Conservation (phyloP, 106 monocot species). For the Dioscorea dumetorum region DNA sequence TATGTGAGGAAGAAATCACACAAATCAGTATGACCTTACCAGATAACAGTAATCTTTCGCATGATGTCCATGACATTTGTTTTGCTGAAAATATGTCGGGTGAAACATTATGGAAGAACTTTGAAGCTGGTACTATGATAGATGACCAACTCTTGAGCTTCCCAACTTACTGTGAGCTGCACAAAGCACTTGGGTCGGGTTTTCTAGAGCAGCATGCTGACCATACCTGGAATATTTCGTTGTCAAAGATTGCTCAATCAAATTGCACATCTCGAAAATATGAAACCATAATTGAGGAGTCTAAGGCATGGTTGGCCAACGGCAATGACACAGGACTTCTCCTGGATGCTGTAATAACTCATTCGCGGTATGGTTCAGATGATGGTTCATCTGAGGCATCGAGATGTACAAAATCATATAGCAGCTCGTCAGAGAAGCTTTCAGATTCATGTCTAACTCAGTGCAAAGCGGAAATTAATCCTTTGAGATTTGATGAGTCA, state of each 20-base stretch:
- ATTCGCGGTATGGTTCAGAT: slow-evolving; percentile 19
- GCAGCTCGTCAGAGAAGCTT: slow-evolving; percentile 25
- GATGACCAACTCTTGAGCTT: slow-evolving; percentile 7
- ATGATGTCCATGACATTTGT: slow-evolving; percentile 1
- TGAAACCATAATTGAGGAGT: slow-evolving; percentile 12
- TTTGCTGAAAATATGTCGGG: neutral
- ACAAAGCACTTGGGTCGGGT: slow-evolving; percentile 21
- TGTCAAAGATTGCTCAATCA: slow-evolving; percentile 7
- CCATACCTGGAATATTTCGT: neutral
- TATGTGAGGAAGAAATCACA: no score
- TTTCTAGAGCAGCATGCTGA: slow-evolving; percentile 13
- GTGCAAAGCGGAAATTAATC: slow-evolving; percentile 21
- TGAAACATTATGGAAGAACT: slow-evolving; percentile 5
- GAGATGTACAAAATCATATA: slow-evolving; percentile 8
- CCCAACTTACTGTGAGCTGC: slow-evolving; percentile 18
- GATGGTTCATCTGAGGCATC: slow-evolving; percentile 16
- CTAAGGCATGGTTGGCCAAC: slow-evolving; percentile 2
- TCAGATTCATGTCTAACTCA: slow-evolving; percentile 26
- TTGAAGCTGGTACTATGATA: neutral
- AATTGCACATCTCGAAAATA: slow-evolving; percentile 2
- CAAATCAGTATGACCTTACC: neutral
- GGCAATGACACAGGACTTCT: slow-evolving; percentile 18
- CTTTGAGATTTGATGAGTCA: slow-evolving; percentile 15
- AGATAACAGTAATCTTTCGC: neutral
- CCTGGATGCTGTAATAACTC: slow-evolving; percentile 24